These are phyloP conservation scores for Crithidia sp. DNA, from an alignment of 208 protist species.

Conservation along the genomic window DNA sequence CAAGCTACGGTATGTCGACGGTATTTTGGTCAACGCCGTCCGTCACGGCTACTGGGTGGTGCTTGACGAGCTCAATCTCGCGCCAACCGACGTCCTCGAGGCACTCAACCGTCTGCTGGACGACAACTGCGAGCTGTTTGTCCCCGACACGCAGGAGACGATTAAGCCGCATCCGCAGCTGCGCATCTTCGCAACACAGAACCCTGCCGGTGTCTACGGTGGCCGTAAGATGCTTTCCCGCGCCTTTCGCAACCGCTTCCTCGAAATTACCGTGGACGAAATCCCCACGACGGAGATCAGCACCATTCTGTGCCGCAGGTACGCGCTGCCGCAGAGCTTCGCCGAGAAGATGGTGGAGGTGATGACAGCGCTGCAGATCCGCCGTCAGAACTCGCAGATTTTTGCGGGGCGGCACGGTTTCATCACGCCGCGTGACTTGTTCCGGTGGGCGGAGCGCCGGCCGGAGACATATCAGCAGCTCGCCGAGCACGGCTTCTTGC, in stretches of 20 bases:
- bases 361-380: constrained; percentile 96
- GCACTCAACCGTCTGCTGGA: constrained; percentile 99
- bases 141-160: constrained; percentile 98
- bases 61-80: constrained; percentile 99
- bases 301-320: constrained; percentile 96
- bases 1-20: constrained; percentile 97
- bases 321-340: constrained; percentile 93
- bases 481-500: constrained; percentile 97
- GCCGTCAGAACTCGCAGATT: constrained; percentile 94
- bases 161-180: constrained; percentile 99
- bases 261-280: constrained; percentile 99
- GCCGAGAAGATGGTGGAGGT: constrained; percentile 95
- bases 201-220: constrained; percentile 98
- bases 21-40: constrained; percentile 97
- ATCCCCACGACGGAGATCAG: constrained; percentile 98
- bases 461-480: constrained; percentile 93
- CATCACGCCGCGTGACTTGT: constrained; percentile 99
- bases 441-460: constrained; percentile 98
- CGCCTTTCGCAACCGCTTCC: constrained; percentile 99
- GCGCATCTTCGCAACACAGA: constrained; percentile 99
- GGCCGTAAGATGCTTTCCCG: constrained; percentile 99
- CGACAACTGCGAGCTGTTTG: constrained; percentile 99
- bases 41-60: constrained; percentile 99
- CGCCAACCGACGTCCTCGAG: constrained; percentile 99
- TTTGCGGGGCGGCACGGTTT: constrained; percentile 99